Evolutionary conservation across 2,329 filamentous ascomycete genomes (phyloP), one percentile per base, ranked within the genome.

Genomic region (Xylariales sp.): DNA sequence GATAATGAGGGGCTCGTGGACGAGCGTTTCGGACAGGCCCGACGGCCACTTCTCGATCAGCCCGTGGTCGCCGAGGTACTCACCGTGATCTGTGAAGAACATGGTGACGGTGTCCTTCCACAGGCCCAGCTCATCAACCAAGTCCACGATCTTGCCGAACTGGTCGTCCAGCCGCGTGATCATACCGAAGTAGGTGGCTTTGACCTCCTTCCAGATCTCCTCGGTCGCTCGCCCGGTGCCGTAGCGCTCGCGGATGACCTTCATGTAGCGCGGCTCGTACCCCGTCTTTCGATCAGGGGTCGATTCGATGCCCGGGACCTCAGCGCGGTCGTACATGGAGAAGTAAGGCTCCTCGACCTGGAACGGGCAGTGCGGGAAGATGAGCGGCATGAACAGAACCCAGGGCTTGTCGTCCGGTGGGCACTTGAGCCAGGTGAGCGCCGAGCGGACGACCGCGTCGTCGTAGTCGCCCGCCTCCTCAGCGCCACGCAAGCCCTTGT

Each of bases 31-130:
- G 0, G 60, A 67, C 0, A 70, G 45, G 3, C 61, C 67, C 0
- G 62, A 67, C 0, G 65, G 67, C 66, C 68, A 71, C 40, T 72
- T 72, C 47, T 72, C 67, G 16, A 73, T 65, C 11, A 71, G 48
- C 0, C 67, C 67, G 37, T 69, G 57, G 36, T 72, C 67, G 11
- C 67, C 67, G 0, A 72, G 58, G 35, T 65, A 72, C 65, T 72
- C 66, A 4, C 67, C 67, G 40, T 67, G 67, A 30, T 67, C 64
- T 0, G 64, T 67, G 38, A 66, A 68, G 44, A 69, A 67, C 53
- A 69, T 57, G 1, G 64, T 67, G 0, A 69, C 54, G 0, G 65
- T 67, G 6, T 57, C 49, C 4, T 62, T 50, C 60, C 62, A 67
- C 0, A 64, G 44, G 1, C 47, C 54, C 2, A 56, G 44, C 1